Percentiles rank a stretch among this genome's conserved stretches.
phyloP scores from a whole-genome alignment of 306 rosid genomes.

The Vigna mungo region DNA sequence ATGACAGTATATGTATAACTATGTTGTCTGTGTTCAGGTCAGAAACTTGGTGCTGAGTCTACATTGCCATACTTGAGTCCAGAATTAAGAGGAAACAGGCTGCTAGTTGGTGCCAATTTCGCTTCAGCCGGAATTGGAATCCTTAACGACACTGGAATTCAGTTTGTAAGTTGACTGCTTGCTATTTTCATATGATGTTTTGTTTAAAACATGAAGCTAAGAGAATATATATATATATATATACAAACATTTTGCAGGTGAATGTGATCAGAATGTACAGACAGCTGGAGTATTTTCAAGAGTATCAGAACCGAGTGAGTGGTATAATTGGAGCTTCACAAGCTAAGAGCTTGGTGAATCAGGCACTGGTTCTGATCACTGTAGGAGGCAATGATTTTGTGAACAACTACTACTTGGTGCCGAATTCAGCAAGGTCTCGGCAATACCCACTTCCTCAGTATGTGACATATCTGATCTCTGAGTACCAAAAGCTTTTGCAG shows the following conservation, averaged over 20 bases:
- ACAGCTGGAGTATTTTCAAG: slow-evolving; percentile 59
- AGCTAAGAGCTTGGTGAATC: slow-evolving; percentile 52
- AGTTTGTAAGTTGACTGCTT: slow-evolving; percentile 45
- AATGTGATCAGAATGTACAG: slow-evolving; percentile 71
- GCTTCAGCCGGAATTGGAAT: slow-evolving; percentile 19
- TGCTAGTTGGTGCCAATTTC: slow-evolving; percentile 1
- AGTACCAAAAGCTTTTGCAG: slow-evolving; percentile 62
- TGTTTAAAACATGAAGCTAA: not conserved
- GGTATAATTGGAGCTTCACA: slow-evolving; percentile 55
- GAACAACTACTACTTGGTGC: slow-evolving; percentile 75
- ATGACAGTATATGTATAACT: not conserved
- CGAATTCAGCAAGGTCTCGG: slow-evolving; percentile 74
- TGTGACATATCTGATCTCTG: slow-evolving; percentile 63
- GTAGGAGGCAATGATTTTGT: slow-evolving; percentile 88
- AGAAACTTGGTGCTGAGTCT: slow-evolving; percentile 64
- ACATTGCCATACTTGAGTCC: slow-evolving; percentile 77
- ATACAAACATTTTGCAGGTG: slow-evolving; percentile 48
- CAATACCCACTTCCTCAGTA: slow-evolving; percentile 66
- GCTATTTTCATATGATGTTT: not conserved
- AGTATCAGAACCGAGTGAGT: slow-evolving; percentile 60
- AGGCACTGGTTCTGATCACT: slow-evolving; percentile 67
- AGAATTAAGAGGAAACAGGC: slow-evolving; percentile 53
- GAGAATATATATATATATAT: not conserved
- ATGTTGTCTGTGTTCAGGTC: slow-evolving; percentile 51
- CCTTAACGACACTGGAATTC: slow-evolving; percentile 11